Percentiles rank a stretch among this genome's conserved stretches.
These are phyloP conservation scores for Cucumis hystrix DNA, from an alignment of 306 rosid genomes.

Conservation along the genomic window DNA sequence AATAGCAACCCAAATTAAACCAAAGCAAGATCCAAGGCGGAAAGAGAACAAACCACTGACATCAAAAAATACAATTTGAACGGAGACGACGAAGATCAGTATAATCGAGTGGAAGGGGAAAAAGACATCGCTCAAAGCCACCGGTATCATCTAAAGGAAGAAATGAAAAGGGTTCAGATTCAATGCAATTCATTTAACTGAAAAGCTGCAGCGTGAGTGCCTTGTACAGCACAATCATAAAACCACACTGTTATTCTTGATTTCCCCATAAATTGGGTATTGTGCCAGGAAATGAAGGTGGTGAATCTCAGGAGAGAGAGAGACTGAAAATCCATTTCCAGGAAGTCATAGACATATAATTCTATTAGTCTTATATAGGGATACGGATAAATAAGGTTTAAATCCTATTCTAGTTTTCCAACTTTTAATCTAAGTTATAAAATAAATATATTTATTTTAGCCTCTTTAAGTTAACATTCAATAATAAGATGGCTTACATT, in stretches of 20 bases:
- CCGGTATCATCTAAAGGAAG: slow-evolving; percentile 77
- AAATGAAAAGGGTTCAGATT: neutral
- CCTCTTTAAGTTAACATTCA: too few species aligned
- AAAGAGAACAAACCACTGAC: slow-evolving; percentile 14
- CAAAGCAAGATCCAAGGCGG: neutral
- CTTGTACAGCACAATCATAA: neutral
- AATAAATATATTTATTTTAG: too few species aligned
- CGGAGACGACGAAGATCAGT: slow-evolving; percentile 39
- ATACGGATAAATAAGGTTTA: too few species aligned
- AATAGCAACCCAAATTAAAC: neutral
- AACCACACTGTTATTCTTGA: neutral
- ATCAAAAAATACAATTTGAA: slow-evolving; percentile 62
- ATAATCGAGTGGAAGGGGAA: slow-evolving; percentile 75
- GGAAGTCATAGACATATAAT: too few species aligned
- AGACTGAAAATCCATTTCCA: too few species aligned
- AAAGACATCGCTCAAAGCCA: slow-evolving; percentile 88
- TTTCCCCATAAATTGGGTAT: neutral
- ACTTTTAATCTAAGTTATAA: too few species aligned
- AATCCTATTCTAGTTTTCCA: too few species aligned
- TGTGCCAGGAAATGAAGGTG: too few species aligned
- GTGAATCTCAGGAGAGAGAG: too few species aligned
- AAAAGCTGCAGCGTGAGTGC: neutral
- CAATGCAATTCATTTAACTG: neutral
- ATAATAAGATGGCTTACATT: too few species aligned
- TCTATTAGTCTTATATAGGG: too few species aligned